phyloP scores from a whole-genome alignment of 805 yeast species.

The Candida hispaniensis region DNA sequence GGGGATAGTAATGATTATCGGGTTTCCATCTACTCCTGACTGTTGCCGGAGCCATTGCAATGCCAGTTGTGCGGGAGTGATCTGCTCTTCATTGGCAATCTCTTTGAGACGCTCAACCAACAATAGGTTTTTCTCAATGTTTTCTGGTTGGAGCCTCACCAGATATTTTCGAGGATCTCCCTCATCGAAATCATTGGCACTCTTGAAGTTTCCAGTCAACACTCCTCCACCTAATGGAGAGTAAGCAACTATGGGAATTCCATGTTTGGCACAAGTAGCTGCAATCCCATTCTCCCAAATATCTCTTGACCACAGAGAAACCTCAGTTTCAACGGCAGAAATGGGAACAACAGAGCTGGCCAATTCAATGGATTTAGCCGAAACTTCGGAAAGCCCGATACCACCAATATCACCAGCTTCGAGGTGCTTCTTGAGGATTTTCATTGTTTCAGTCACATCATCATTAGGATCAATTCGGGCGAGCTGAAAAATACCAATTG shows the following conservation, averaged over 20 bases:
- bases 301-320: constrained; percentile 59
- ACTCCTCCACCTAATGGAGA: constrained; percentile 78
- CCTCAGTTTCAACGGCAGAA: constrained; percentile 66
- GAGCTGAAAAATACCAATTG: constrained; percentile 49
- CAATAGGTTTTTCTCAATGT: constrained; percentile 41
- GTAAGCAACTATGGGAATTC: constrained; percentile 64
- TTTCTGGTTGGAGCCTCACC: constrained; percentile 53
- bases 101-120: constrained; percentile 41
- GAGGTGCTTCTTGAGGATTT: constrained; percentile 45
- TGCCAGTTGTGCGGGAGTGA: constrained; percentile 56
- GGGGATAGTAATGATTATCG: constrained; percentile 69
- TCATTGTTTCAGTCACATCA: constrained; percentile 50
- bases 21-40: constrained; percentile 30
- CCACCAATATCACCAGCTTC: constrained; percentile 58
- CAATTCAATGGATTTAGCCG: constrained; percentile 46
- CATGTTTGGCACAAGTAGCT: constrained; percentile 43
- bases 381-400: constrained; percentile 64
- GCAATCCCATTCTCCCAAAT: constrained; percentile 53
- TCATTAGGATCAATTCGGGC: constrained; percentile 53
- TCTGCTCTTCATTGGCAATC: constrained; percentile 37
- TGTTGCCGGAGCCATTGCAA: constrained; percentile 52
- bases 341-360: constrained; percentile 49
- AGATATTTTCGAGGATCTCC: constrained; percentile 44
- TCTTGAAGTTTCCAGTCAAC: constrained; percentile 50
- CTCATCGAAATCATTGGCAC: constrained; percentile 38